A percentile compares a stretch with the other conserved stretches of the same genome.
phyloP scores from a whole-genome alignment of 2,329 filamentous ascomycete genomes.

The Moelleriella libera region DNA sequence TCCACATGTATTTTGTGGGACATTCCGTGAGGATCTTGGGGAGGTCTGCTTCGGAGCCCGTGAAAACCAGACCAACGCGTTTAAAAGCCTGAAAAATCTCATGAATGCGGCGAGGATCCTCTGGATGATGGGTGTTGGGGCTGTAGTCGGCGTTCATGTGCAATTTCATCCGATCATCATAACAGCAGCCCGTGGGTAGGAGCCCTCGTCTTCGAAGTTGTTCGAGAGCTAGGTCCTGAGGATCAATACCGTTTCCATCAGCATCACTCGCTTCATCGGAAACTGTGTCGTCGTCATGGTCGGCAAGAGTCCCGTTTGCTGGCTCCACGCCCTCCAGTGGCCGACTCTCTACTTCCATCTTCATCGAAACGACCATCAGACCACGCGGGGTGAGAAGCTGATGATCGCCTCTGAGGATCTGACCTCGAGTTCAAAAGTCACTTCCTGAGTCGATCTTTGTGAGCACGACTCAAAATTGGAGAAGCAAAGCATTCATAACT shows the following conservation, averaged over 20 bases:
- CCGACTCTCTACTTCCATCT: constrained; percentile 29
- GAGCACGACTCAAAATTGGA: no score
- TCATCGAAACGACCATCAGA: constrained; percentile 1
- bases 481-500: no score
- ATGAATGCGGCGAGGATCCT: constrained; percentile 84
- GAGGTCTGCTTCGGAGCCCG: constrained; percentile 40
- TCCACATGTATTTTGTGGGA: constrained; percentile 52
- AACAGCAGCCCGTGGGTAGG: constrained; percentile 65
- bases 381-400: no score
- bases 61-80: constrained; percentile 62
- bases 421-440: no score
- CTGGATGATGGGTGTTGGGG: constrained; percentile 70
- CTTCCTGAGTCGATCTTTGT: no score
- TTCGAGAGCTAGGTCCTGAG: constrained; percentile 21
- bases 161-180: constrained; percentile 90
- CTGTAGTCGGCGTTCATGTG: constrained; percentile 75
- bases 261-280: constrained; percentile 20
- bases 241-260: constrained; percentile 19
- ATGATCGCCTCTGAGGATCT: not conserved
- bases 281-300: constrained; percentile 15
- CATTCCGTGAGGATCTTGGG: constrained; percentile 33
- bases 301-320: constrained; percentile 13
- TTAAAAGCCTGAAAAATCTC: constrained; percentile 86
- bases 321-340: constrained; percentile 25
- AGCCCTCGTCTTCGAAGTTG: constrained; percentile 29